Conservation (phyloP, 129 eudicot genomes). For the Lactuca sativa region DNA sequence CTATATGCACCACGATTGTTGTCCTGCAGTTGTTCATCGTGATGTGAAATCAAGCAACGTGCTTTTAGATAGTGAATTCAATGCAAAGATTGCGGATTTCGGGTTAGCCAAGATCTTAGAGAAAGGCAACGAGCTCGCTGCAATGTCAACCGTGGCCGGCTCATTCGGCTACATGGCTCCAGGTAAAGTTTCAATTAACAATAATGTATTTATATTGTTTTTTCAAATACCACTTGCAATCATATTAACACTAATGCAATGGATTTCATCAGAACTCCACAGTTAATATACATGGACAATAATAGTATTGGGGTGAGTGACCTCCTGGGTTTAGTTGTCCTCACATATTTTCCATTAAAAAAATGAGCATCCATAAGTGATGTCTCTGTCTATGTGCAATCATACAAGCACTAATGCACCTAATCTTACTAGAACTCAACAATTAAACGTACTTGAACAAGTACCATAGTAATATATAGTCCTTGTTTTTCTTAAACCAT, state of each 20-base stretch:
- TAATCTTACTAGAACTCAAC: background rate
- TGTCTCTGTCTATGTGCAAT: too few relatives aligned
- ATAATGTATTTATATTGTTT: background rate
- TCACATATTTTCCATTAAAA: too few relatives aligned
- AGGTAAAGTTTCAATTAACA: conserved; percentile 41
- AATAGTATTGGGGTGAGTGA: background rate
- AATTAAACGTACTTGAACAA: background rate
- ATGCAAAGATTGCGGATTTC: conserved; percentile 94
- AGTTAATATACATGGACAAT: too few relatives aligned
- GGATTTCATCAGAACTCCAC: too few relatives aligned
- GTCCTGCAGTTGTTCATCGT: conserved; percentile 70
- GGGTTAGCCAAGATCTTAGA: conserved; percentile 76
- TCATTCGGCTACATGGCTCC: conserved; percentile 91
- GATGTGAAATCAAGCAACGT: conserved; percentile 84
- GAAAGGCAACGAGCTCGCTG: conserved; percentile 48
- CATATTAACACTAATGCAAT: too few relatives aligned
- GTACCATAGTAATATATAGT: background rate
- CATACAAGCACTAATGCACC: background rate
- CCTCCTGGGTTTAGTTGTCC: background rate
- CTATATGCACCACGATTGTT: conserved; percentile 85
- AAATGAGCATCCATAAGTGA: background rate
- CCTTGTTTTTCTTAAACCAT: background rate
- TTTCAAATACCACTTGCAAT: background rate
- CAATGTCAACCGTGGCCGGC: conserved; percentile 71
- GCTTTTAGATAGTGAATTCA: conserved; percentile 64